Conservation (phyloP, 768 basidiomycete species). For the Lactarius evosmus region DNA sequence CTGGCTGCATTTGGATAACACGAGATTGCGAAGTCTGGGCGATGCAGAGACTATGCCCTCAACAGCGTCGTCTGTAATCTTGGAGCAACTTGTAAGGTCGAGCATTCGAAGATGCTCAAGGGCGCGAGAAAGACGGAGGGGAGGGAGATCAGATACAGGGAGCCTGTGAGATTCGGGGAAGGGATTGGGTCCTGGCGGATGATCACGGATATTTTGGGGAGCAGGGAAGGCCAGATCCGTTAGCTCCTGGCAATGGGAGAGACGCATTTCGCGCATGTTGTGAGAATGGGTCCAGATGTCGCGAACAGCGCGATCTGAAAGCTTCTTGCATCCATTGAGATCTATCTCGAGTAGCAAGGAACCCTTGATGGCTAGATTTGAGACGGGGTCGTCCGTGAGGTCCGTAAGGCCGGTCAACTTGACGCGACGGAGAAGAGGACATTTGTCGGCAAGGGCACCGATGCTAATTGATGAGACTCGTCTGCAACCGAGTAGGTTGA, state of each 20-base stretch:
- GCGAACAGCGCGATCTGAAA: slow-evolving; percentile 76
- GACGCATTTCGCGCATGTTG: slow-evolving; percentile 87
- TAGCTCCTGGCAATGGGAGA: slow-evolving; percentile 74
- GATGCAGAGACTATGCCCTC: slow-evolving; percentile 79
- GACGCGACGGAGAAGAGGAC: slow-evolving; percentile 79
- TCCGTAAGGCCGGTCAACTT: slow-evolving; percentile 77
- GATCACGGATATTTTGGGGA: slow-evolving; percentile 46
- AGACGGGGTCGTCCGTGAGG: slow-evolving; percentile 74
- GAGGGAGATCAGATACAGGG: slow-evolving; percentile 48
- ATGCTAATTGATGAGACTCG: slow-evolving; percentile 76
- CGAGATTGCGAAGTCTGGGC: slow-evolving; percentile 80
- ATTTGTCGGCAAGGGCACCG: slow-evolving; percentile 67
- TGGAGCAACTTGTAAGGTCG: slow-evolving; percentile 82
- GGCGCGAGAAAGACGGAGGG: slow-evolving; percentile 57
- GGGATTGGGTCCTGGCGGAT: slow-evolving; percentile 40
- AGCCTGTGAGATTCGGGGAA: slow-evolving; percentile 37
- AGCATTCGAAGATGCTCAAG: slow-evolving; percentile 90
- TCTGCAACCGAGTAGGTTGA: slow-evolving; percentile 85
- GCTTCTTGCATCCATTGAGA: slow-evolving; percentile 73
- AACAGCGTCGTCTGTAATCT: slow-evolving; percentile 78
- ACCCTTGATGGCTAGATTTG: slow-evolving; percentile 71
- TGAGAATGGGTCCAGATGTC: slow-evolving; percentile 78
- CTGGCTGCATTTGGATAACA: slow-evolving; percentile 77
- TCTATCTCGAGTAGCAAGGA: slow-evolving; percentile 92
- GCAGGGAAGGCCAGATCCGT: slow-evolving; percentile 87